Evolutionary conservation across 1,284 basidiomycete genomes (phyloP), one percentile per base, ranked within the genome.

Genomic region (Cutaneotrichosporon sp.): DNA sequence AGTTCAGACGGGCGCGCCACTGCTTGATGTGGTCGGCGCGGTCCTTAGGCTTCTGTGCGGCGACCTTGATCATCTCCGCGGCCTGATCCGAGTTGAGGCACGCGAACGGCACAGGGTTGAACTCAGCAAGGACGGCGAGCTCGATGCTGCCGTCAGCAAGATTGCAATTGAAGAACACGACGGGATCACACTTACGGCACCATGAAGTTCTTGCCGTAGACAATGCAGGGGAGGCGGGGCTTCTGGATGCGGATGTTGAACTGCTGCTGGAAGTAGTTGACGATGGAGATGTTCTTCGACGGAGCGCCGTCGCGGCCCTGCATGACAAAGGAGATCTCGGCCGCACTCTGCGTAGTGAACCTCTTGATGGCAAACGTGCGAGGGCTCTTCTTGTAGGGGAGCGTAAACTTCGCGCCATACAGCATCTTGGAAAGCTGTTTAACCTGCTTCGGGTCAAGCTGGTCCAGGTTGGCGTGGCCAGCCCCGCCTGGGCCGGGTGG

Each of bases 31-130:
- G 57, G 66, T 68, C n/a, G n/a, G 68, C 58, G 46, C 78, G 72
- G 54, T 80, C 72, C 2, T 63, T 65, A 24, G 80, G 80, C 31
- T 68, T 67, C 60, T 76, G 75, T 14, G 79, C 80, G 14, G 79
- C 75, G 31, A 78, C 68, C 60, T 73, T 76, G 72, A 81, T 80
- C 77, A 81, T 81, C 58, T 73, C 77, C n/a, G 76, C 77, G 9
- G 78, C 74, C 64, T 78, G 76, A 58, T 74, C 77, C 31, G 69
- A 67, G 18, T 69, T 62, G 20, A 74, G 59, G 18, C 42, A 7
- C 42, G 57, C 53, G 59, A 59, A 64, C 2, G 75, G 75, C 33
- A 77, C 70, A 3, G 67, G 62, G 68, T 81, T 76, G 69, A 79
- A 79, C 25, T 71, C 71, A 16, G 62, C 52, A 46, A 81, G 62